Evolutionary conservation across 306 rosid genomes (phyloP).

Genomic region (Casuarina cunninghamiana): DNA sequence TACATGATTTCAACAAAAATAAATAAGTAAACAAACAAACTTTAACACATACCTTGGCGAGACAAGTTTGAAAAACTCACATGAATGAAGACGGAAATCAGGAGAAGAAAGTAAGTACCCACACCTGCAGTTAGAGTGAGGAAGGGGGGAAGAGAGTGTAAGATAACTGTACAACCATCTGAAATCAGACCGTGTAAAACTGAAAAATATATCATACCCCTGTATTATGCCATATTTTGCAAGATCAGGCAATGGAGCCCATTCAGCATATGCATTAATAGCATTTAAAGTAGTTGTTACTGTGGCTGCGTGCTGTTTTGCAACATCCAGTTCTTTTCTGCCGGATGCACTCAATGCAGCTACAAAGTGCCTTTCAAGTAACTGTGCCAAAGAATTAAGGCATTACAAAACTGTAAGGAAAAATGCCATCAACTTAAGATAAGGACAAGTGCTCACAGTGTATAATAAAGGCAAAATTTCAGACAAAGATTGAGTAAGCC

Average conservation of each 20-base stretch:
- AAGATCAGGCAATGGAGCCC: constrained; percentile 97
- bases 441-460: constrained; percentile 48
- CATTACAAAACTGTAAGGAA: constrained; percentile 23
- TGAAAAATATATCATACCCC: constrained; percentile 61
- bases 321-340: constrained; percentile 65
- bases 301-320: constrained; percentile 81
- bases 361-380: constrained; percentile 78
- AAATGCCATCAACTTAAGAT: constrained; percentile 23
- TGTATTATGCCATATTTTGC: constrained; percentile 83
- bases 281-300: constrained; percentile 82
- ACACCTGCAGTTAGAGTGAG: constrained; percentile 57
- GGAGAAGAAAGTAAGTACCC: constrained; percentile 87
- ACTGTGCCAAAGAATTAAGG: constrained; percentile 56
- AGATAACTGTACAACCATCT: constrained; percentile 23
- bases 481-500: constrained; percentile 79
- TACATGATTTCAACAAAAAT: neutral
- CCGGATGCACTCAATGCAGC: constrained; percentile 83
- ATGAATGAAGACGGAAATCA: constrained; percentile 92
- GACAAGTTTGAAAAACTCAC: constrained; percentile 91
- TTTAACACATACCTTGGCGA: constrained; percentile 65
- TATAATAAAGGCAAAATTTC: constrained; percentile 84
- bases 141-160: constrained; percentile 23
- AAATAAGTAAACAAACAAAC: constrained; percentile 13
- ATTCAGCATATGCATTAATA: constrained; percentile 91
- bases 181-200: constrained; percentile 25